These are phyloP conservation scores for Trichoderma sp. DNA, from an alignment of 2,329 filamentous ascomycete species.

Conservation along the genomic window DNA sequence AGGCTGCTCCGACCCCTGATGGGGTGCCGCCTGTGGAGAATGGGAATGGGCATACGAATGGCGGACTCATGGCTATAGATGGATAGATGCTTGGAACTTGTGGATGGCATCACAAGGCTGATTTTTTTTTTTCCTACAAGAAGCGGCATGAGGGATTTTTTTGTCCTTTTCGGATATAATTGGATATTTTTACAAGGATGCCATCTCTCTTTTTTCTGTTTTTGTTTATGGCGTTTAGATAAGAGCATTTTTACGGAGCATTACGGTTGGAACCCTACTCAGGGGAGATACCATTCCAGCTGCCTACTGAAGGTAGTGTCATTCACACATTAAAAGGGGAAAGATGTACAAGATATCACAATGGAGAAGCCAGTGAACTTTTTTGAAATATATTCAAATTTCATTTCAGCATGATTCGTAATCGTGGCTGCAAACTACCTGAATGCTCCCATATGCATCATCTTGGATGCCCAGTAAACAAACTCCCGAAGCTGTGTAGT, in stretches of 20 bases:
- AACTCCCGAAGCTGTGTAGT: neutral
- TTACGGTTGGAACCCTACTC: neutral
- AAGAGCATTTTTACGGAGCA: neutral
- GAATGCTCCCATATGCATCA: neutral
- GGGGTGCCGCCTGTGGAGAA: conserved; percentile 31
- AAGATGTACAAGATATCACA: neutral
- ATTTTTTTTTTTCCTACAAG: neutral
- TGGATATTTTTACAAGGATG: neutral
- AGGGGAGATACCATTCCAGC: neutral
- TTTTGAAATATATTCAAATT: neutral
- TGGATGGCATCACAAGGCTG: neutral
- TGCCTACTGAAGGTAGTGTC: neutral
- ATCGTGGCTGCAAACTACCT: neutral
- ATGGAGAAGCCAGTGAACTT: neutral
- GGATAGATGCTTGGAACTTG: conserved; percentile 21
- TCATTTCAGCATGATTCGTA: conserved; percentile 15
- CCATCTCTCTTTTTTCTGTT: neutral
- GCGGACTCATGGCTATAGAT: conserved; percentile 48
- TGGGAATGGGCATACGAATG: conserved; percentile 38
- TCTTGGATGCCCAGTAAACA: neutral
- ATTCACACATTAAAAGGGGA: neutral
- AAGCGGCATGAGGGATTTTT: neutral
- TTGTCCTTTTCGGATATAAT: neutral
- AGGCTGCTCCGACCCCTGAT: conserved; percentile 2
- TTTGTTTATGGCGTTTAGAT: neutral